Evolutionary conservation across 2,329 filamentous ascomycete genomes (phyloP).

Genomic region (Trematosphaeria pertusa): DNA sequence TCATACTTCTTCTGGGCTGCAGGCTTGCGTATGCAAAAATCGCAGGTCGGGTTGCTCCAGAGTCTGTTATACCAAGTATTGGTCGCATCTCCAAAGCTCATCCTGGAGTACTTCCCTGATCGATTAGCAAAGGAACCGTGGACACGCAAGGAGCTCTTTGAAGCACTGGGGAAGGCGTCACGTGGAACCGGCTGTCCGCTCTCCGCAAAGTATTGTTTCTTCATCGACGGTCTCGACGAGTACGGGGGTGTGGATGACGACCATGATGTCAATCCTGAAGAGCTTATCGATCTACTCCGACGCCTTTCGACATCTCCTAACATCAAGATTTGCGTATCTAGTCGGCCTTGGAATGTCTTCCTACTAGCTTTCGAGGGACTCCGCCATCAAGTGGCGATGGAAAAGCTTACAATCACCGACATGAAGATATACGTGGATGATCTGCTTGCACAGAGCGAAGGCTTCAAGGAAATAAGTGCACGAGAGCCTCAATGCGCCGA

Average conservation of each 20-base stretch:
- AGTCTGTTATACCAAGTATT: conserved; percentile 9
- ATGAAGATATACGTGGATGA: background rate
- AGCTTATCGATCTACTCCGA: conserved; percentile 29
- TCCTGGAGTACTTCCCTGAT: background rate
- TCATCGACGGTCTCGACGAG: conserved; percentile 18
- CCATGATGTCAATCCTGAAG: background rate
- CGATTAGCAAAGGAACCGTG: background rate
- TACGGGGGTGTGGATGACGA: conserved; percentile 1
- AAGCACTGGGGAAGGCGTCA: background rate
- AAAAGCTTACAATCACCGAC: background rate
- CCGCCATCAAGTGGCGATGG: background rate
- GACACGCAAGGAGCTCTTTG: background rate
- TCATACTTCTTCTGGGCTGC: conserved; percentile 19
- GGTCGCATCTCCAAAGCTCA: background rate
- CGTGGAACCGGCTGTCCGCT: background rate
- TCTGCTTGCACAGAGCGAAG: background rate
- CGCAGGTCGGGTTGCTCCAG: conserved; percentile 9
- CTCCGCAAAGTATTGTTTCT: conserved; percentile 3
- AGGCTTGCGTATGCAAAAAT: conserved; percentile 8
- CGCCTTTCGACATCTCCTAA: background rate
- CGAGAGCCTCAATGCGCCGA: background rate
- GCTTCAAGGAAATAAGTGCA: background rate
- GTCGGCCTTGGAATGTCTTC: conserved; percentile 1
- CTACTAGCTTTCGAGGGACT: background rate
- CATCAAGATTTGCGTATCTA: conserved; percentile 1